Evolutionary conservation across 495 filamentous ascomycete species (phyloP).

Genomic region (Tuber microsphaerosporum): DNA sequence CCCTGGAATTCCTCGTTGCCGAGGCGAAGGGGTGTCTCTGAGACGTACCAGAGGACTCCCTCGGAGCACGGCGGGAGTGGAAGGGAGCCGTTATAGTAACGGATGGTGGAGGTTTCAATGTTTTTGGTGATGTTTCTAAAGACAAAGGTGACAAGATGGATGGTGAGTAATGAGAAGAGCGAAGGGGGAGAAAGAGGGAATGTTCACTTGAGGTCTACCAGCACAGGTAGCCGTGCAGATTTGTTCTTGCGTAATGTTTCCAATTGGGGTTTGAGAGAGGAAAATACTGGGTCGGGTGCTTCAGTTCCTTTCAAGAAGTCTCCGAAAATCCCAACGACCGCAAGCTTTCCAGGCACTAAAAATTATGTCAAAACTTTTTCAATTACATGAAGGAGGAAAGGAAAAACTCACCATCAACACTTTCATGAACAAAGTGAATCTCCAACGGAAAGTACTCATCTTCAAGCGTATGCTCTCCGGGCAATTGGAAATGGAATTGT

Average conservation of each 20-base stretch:
- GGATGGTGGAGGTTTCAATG: slow-evolving; percentile 2
- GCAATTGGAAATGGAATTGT: slow-evolving; percentile 67
- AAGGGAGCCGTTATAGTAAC: slow-evolving; percentile 55
- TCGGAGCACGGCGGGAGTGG: slow-evolving; percentile 65
- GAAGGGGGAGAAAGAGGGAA: background rate
- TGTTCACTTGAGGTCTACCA: background rate
- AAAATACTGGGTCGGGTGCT: background rate
- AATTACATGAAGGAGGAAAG: background rate
- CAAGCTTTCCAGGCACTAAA: slow-evolving; percentile 36
- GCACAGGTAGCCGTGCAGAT: background rate
- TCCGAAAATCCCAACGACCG: slow-evolving; percentile 57
- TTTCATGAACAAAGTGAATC: slow-evolving; percentile 59
- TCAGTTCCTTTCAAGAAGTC: slow-evolving; percentile 42
- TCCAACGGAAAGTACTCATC: slow-evolving; percentile 53
- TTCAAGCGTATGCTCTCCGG: slow-evolving; percentile 57
- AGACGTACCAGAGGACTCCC: slow-evolving; percentile 54
- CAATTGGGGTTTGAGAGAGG: background rate
- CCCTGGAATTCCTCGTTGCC: slow-evolving; percentile 49
- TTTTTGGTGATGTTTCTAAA: slow-evolving; percentile 15
- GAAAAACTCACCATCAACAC: slow-evolving; percentile 20
- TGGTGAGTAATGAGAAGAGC: background rate
- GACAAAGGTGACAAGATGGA: background rate
- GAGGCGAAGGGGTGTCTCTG: slow-evolving; percentile 49
- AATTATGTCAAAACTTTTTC: background rate
- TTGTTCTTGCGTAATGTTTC: background rate